These are phyloP conservation scores for Rachicladosporium sp. DNA, from an alignment of 2,329 filamentous ascomycete species.

Conservation along the genomic window DNA sequence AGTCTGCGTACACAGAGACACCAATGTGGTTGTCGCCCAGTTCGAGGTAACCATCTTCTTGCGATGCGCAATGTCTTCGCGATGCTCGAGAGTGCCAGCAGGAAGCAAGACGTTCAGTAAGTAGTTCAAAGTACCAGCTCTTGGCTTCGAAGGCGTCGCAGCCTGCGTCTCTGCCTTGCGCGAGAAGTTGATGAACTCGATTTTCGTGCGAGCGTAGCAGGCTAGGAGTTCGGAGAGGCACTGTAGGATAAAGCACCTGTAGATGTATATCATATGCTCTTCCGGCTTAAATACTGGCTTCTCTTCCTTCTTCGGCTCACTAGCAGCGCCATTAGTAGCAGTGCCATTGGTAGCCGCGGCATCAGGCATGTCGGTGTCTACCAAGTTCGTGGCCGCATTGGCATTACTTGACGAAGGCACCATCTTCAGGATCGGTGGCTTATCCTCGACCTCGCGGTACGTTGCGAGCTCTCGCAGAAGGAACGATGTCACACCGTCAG, in stretches of 20 bases:
- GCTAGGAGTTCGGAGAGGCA: conserved; percentile 81
- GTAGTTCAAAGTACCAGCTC: conserved; percentile 87
- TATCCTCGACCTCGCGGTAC: conserved; percentile 86
- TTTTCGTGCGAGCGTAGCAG: conserved; percentile 87
- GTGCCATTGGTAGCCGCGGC: conserved; percentile 14
- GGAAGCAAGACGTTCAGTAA: conserved; percentile 69
- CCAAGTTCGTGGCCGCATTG: conserved; percentile 17
- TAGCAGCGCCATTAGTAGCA: conserved; percentile 2
- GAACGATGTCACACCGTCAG: conserved; percentile 91
- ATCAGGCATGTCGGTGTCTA: conserved; percentile 41
- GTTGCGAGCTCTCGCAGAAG: conserved; percentile 82
- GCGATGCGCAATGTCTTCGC: conserved; percentile 64
- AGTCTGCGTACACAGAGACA: conserved; percentile 78
- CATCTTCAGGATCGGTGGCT: conserved; percentile 39
- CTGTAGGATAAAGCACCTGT: conserved; percentile 87
- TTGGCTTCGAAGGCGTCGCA: conserved; percentile 83
- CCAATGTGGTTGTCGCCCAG: conserved; percentile 76
- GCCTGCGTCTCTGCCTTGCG: conserved; percentile 74
- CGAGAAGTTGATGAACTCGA: conserved; percentile 99
- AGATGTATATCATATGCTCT: conserved; percentile 91
- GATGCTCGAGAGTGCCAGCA: conserved; percentile 52
- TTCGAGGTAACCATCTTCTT: conserved; percentile 76
- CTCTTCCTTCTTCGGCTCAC: conserved; percentile 46
- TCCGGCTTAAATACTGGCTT: conserved; percentile 79
- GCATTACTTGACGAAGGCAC: conserved; percentile 21